These are phyloP conservation scores for Punica granatum DNA, from an alignment of 345 rosid genomes.

Conservation along the genomic window DNA sequence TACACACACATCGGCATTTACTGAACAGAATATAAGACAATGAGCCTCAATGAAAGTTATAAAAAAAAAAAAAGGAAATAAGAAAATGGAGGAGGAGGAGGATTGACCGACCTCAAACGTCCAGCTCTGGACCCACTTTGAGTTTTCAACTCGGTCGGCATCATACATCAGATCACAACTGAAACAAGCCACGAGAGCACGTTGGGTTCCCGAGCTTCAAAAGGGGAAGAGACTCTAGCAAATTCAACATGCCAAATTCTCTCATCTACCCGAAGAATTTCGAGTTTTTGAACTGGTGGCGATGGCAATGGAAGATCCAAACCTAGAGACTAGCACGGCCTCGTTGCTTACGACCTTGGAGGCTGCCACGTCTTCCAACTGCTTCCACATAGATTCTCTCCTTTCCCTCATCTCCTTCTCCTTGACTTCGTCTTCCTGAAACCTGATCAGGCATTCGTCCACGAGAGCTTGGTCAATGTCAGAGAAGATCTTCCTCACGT, in stretches of 20 bases:
- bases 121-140: neutral
- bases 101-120: neutral
- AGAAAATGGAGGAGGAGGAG: neutral
- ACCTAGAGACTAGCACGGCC: slow-evolving; percentile 33
- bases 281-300: slow-evolving; percentile 30
- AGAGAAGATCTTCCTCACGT: slow-evolving; percentile 46
- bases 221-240: slow-evolving; percentile 6
- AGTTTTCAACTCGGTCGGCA: neutral
- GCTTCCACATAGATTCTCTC: slow-evolving; percentile 47
- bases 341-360: slow-evolving; percentile 30
- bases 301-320: slow-evolving; percentile 39
- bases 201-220: neutral
- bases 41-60: neutral
- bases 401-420: slow-evolving; percentile 23
- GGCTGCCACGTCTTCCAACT: slow-evolving; percentile 63
- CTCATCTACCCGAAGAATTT: slow-evolving; percentile 31
- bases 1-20: neutral
- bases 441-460: slow-evolving; percentile 39
- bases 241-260: neutral
- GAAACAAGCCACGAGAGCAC: neutral
- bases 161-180: neutral
- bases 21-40: neutral
- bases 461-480: slow-evolving; percentile 50
- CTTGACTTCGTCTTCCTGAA: slow-evolving; percentile 43
- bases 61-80: neutral